These are phyloP conservation scores for Mortierella sp. DNA, from an alignment of 371 early-diverging fungal species.

Conservation along the genomic window DNA sequence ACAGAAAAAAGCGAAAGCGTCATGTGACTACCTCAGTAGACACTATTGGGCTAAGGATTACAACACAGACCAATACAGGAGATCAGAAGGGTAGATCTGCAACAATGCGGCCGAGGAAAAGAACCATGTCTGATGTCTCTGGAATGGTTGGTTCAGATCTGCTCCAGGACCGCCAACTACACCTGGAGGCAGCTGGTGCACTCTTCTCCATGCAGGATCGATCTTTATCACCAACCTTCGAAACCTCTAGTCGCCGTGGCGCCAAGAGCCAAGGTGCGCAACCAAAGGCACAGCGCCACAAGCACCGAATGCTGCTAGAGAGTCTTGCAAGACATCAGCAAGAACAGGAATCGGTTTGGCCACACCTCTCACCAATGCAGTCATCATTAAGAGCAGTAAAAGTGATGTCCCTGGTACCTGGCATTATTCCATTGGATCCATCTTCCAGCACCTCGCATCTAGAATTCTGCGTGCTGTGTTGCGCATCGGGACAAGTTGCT, in stretches of 20 bases:
- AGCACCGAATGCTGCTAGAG: slow-evolving; percentile 15
- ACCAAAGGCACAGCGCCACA: slow-evolving; percentile 12
- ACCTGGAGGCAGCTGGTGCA: slow-evolving; percentile 47
- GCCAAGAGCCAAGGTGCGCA: background rate
- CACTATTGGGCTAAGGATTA: slow-evolving; percentile 19
- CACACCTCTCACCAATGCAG: background rate
- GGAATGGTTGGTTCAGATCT: slow-evolving; percentile 38
- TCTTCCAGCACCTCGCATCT: background rate
- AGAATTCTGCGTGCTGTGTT: slow-evolving; percentile 27
- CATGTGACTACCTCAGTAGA: slow-evolving; percentile 21
- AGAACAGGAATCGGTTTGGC: slow-evolving; percentile 2
- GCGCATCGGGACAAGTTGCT: slow-evolving; percentile 15
- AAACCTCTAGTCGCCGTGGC: slow-evolving; percentile 5
- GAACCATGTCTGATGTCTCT: slow-evolving; percentile 51
- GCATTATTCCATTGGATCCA: background rate
- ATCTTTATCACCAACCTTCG: slow-evolving; percentile 2
- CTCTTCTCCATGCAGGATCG: slow-evolving; percentile 51
- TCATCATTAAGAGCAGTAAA: slow-evolving; percentile 20
- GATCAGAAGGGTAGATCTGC: slow-evolving; percentile 7
- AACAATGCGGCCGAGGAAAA: slow-evolving; percentile 29
- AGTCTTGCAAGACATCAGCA: slow-evolving; percentile 33
- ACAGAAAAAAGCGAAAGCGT: slow-evolving; percentile 49
- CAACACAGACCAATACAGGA: slow-evolving; percentile 13
- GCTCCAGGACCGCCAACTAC: slow-evolving; percentile 25
- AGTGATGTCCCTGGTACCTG: slow-evolving; percentile 12